A percentile compares a stretch with the other conserved stretches of the same genome.
phyloP scores from a whole-genome alignment of 495 filamentous ascomycete species.

The Tetracladium setigerum region DNA sequence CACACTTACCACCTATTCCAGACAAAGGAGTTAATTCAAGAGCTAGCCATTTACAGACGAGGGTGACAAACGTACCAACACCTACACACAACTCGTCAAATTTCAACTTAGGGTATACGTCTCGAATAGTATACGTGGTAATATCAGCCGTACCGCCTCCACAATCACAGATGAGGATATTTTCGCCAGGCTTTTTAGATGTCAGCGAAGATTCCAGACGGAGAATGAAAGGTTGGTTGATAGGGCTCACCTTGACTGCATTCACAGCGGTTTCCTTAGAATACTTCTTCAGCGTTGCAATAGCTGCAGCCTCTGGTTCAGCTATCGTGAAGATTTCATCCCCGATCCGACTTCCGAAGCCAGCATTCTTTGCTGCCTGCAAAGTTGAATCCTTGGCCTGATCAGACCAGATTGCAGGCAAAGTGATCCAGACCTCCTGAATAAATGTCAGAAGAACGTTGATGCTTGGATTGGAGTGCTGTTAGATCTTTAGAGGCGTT shows the following conservation, averaged over 20 bases:
- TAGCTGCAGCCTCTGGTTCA: conserved; percentile 28
- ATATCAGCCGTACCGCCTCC: conserved; percentile 18
- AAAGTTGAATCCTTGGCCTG: conserved; percentile 22
- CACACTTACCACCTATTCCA: conserved; percentile 3
- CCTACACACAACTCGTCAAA: conserved; percentile 14
- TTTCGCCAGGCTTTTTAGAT: conserved; percentile 3
- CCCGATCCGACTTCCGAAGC: conserved; percentile 20
- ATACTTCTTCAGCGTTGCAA: conserved; percentile 6
- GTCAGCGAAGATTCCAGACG: too few species aligned
- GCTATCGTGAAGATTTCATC: conserved; percentile 24
- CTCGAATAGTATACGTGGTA: conserved; percentile 5
- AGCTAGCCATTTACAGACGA: not conserved
- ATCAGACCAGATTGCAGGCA: conserved; percentile 30
- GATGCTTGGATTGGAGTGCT: too few species aligned
- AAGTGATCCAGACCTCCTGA: conserved; percentile 28
- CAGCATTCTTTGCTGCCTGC: conserved; percentile 23
- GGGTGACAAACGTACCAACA: conserved; percentile 3
- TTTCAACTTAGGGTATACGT: conserved; percentile 1
- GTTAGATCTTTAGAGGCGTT: too few species aligned
- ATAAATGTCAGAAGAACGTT: too few species aligned
- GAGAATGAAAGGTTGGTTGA: too few species aligned
- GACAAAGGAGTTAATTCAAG: not conserved
- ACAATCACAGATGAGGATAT: conserved; percentile 20
- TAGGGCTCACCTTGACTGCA: conserved; percentile 2
- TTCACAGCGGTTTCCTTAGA: not conserved